phyloP scores from a whole-genome alignment of 78 protist species.

The Bodo saltans region DNA sequence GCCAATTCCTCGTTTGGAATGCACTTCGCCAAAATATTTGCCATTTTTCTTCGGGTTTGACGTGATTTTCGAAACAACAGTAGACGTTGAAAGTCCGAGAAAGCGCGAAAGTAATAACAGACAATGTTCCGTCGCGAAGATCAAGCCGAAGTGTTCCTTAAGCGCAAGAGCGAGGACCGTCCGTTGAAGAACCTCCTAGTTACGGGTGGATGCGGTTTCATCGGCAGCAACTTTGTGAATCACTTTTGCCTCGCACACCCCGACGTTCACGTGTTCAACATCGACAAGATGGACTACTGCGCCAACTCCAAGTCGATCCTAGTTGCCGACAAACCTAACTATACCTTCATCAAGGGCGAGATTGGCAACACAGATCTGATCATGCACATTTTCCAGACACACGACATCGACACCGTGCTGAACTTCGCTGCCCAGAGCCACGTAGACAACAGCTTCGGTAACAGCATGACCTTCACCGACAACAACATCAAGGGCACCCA shows the following conservation, averaged over 20 bases:
- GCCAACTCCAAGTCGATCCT: slow-evolving; percentile 51
- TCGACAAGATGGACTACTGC: slow-evolving; percentile 85
- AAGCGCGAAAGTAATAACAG: no score
- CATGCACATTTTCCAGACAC: slow-evolving; percentile 42
- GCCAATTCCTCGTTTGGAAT: no score
- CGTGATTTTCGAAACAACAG: no score
- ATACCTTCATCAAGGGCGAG: slow-evolving; percentile 62
- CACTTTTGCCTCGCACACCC: slow-evolving; percentile 37
- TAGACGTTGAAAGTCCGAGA: no score
- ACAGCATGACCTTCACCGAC: slow-evolving; percentile 71
- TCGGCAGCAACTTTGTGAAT: slow-evolving; percentile 7
- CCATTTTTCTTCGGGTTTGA: no score
- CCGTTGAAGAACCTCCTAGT: slow-evolving; percentile 47
- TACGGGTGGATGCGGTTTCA: slow-evolving; percentile 91
- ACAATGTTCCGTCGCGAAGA: background rate
- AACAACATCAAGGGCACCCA: slow-evolving; percentile 91
- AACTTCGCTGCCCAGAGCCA: slow-evolving; percentile 93
- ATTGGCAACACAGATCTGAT: slow-evolving; percentile 59
- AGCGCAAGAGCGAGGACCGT: background rate
- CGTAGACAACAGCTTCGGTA: slow-evolving; percentile 79
- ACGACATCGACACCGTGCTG: slow-evolving; percentile 81
- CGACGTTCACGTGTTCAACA: slow-evolving; percentile 37
- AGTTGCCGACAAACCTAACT: slow-evolving; percentile 34
- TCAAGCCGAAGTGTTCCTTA: background rate
- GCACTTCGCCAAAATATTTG: no score